These are phyloP conservation scores for Rhexocercosporidium sp. DNA, from an alignment of 2,329 filamentous ascomycete species.

Conservation along the genomic window DNA sequence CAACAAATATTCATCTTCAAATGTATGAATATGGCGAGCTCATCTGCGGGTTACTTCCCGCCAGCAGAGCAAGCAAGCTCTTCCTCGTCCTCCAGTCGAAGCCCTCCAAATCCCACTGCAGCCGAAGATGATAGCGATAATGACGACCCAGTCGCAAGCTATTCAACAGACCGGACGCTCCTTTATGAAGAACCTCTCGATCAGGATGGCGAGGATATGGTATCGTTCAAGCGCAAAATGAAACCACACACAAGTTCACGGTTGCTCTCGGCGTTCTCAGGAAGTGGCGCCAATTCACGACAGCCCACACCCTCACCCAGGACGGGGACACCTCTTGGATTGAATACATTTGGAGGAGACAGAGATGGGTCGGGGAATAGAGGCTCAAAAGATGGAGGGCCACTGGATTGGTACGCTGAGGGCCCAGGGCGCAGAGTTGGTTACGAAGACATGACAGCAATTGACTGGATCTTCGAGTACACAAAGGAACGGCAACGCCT, in stretches of 20 bases:
- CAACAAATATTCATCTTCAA: slow-evolving; percentile 24
- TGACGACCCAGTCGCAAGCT: slow-evolving; percentile 40
- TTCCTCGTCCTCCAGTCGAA: slow-evolving; percentile 37
- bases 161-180: slow-evolving; percentile 44
- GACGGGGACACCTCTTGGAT: slow-evolving; percentile 29
- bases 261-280: slow-evolving; percentile 39
- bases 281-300: slow-evolving; percentile 28
- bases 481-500: slow-evolving; percentile 92
- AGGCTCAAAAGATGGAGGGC: slow-evolving; percentile 51
- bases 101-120: slow-evolving; percentile 29
- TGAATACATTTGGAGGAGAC: slow-evolving; percentile 25
- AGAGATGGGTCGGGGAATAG: slow-evolving; percentile 23
- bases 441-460: slow-evolving; percentile 95
- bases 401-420: slow-evolving; percentile 86
- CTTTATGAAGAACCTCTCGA: slow-evolving; percentile 63
- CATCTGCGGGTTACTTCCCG: slow-evolving; percentile 35
- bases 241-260: slow-evolving; percentile 44
- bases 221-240: slow-evolving; percentile 76
- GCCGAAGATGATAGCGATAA: slow-evolving; percentile 50
- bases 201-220: slow-evolving; percentile 53
- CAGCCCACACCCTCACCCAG: slow-evolving; percentile 36
- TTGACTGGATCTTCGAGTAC: slow-evolving; percentile 99
- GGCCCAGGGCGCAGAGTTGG: slow-evolving; percentile 87
- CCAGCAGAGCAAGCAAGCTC: slow-evolving; percentile 30
- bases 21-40: slow-evolving; percentile 42